Base-by-base conservation (phyloP, 2,329 filamentous ascomycete genomes). In the Byssothecium circinans region DNA sequence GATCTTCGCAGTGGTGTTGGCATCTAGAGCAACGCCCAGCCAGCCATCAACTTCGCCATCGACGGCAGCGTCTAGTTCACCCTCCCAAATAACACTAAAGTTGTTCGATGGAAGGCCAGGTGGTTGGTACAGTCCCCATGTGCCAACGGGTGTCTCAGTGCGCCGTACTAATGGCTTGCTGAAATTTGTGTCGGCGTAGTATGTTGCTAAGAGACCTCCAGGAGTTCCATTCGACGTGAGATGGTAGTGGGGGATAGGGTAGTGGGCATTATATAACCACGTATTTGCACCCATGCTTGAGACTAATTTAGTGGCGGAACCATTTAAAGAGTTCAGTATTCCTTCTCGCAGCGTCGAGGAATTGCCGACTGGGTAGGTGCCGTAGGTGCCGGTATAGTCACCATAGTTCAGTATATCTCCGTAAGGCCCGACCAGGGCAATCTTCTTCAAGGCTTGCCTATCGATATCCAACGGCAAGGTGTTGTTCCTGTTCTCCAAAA, bases 101-200 rank as follows among this genome's bases (percentile, higher is more conserved):
- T 77, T 77, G 47, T 71, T 76, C 0, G 71, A 75, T 8, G 71
- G 64, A 1, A 75, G 58, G 4, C 69, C 70, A 2, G 70, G 63
- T 0, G 74, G 74, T 10, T 74, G 74, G 42, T 75, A 76, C 22
- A 75, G 51, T 2, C 74, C 74, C 74, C 74, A 77, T 43, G 76
- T 71, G 2, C 73, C 64, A 6, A 70, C 70, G 1, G 74, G 74
- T 0, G 60, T 57, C 45, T 77, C 74, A 10, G 67, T 39, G 25
- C 54, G 61, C 20, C 63, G 52, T 1, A 61, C 57, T 3, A 63
- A 20, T 2, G 69, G 64, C 11, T 67, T 40, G 4, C 48, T 63
- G 52, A 75, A 77, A 39, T 74, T 64, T 0, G 68, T 69, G 30
- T 72, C 61, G 8, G 72, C 66, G 41, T 67, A 77, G 46, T 77